Conservation (phyloP, 805 yeast species). For the Ogataea zsoltii region DNA sequence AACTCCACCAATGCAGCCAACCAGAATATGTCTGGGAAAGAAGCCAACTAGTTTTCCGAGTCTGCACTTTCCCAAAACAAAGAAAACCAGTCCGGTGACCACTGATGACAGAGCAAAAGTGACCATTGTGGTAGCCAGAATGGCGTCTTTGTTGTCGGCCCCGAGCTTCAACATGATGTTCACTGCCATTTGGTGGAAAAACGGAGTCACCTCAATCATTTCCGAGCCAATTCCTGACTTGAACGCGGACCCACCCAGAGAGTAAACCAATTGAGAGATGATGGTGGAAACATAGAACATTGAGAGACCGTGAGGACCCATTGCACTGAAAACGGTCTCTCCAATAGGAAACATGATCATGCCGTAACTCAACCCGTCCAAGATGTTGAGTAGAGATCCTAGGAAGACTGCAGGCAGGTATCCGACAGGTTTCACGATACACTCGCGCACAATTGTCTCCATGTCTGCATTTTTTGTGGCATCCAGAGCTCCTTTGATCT, state of each 20-base stretch:
- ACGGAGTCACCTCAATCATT: constrained; percentile 99
- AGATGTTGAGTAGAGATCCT: constrained; percentile 80
- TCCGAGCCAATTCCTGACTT: constrained; percentile 93
- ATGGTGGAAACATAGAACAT: constrained; percentile 93
- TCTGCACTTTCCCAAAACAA: constrained; percentile 70
- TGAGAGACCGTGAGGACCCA: constrained; percentile 89
- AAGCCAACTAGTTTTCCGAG: constrained; percentile 89
- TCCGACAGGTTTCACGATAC: constrained; percentile 40
- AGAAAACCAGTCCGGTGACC: constrained; percentile 83
- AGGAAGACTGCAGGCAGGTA: constrained; percentile 80
- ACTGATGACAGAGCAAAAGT: constrained; percentile 82
- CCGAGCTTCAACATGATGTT: constrained; percentile 59
- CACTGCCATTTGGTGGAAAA: constrained; percentile 92
- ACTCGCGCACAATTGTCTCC: constrained; percentile 25
- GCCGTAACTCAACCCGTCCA: constrained; percentile 94
- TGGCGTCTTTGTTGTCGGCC: constrained; percentile 42
- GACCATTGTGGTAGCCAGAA: constrained; percentile 82
- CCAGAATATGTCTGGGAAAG: constrained; percentile 93
- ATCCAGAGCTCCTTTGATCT: constrained; percentile 1
- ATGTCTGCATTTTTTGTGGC: constrained; percentile 19
- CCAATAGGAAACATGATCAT: constrained; percentile 96
- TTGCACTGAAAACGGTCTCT: constrained; percentile 67
- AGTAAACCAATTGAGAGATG: constrained; percentile 84
- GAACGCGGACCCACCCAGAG: constrained; percentile 89
- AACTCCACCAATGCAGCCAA: constrained; percentile 98